Base-by-base conservation (phyloP, 495 filamentous ascomycete species). In the Immersiella caudata region DNA sequence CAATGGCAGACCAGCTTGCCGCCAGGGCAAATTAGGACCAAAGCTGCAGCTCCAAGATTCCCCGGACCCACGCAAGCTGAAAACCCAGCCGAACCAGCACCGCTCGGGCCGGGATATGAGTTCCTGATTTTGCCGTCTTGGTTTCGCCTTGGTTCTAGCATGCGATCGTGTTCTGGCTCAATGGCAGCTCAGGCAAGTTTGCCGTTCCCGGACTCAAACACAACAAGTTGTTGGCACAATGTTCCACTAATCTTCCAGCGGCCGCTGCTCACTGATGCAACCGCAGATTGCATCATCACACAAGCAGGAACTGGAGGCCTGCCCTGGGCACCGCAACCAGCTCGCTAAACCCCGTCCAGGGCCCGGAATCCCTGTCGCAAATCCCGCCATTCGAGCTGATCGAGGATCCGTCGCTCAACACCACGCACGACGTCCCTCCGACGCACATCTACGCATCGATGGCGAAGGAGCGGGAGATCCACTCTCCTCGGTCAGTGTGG, bases 331-430 rank as follows among this genome's bases (percentile, higher is more conserved):
- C 57, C 27, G 25, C 25, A 14, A 57, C 16, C 26, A 22, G 54
- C 22, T 57, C 54, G 54, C 52, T 55, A 55, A 55, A 55, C 21
- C 40, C 40, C 40, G 40, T 46, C 24, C 27, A 22, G 29, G 22
- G 35, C 54, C 40, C 36, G 12, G 8, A 22, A 65, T 68, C 67
- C 67, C 40, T 68, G 67, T 58, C 60, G 67, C 61, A 58, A 65
- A 68, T 68, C 67, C 56, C 57, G 57, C 65, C 59, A 60, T 33
- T 25, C n/a, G 35, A 49, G 22, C 64, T 35, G 54, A 33, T 35
- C 14, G 29, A 50, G 40, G 52, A 35, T 46, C 40, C 40, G 14
- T 12, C 40, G 29, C 29, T 33, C 40, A 46, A 12, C 40, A 46
- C 40, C 11, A 46, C 40, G 40, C 40, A 46, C 40, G 5, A 46